phyloP scores from a whole-genome alignment of 2,329 filamentous ascomycete genomes.

The Penicillium sp. region DNA sequence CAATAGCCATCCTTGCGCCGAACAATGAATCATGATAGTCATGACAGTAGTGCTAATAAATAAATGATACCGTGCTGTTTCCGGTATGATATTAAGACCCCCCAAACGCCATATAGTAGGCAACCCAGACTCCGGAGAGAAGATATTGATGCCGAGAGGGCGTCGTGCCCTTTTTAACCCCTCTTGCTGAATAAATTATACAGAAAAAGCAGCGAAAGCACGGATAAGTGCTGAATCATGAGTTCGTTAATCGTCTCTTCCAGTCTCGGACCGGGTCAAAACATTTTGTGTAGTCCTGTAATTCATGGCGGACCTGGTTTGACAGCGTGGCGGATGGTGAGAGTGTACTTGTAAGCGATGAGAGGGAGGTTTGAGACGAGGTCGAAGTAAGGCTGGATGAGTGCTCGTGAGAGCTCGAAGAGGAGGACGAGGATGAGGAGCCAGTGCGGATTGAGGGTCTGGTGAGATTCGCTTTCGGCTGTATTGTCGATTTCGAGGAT shows the following conservation, averaged over 20 bases:
- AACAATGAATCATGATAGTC: neutral
- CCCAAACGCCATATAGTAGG: neutral
- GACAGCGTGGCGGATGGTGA: conserved; percentile 57
- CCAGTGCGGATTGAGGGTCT: conserved; percentile 9
- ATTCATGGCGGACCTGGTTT: conserved; percentile 71
- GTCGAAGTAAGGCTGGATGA: conserved; percentile 48
- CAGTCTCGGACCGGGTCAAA: conserved; percentile 73
- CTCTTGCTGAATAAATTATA: neutral
- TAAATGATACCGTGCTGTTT: neutral
- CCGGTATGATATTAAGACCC: neutral
- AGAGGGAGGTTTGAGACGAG: conserved; percentile 79
- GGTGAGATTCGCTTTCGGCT: conserved; percentile 7
- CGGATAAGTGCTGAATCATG: conserved; percentile 12
- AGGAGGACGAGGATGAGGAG: neutral
- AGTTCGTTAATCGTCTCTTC: conserved; percentile 37
- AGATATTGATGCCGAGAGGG: neutral
- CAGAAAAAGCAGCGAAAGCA: neutral
- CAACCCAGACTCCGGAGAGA: neutral
- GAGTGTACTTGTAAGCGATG: conserved; percentile 66
- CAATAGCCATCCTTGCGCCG: neutral
- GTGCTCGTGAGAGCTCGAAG: conserved; percentile 1
- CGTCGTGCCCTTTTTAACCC: neutral
- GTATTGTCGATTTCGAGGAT: conserved; percentile 15
- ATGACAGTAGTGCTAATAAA: neutral
- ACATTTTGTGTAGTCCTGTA: conserved; percentile 79